These are phyloP conservation scores for Apiotrichum domesticum DNA, from an alignment of 1,284 basidiomycete genomes.

Conservation along the genomic window DNA sequence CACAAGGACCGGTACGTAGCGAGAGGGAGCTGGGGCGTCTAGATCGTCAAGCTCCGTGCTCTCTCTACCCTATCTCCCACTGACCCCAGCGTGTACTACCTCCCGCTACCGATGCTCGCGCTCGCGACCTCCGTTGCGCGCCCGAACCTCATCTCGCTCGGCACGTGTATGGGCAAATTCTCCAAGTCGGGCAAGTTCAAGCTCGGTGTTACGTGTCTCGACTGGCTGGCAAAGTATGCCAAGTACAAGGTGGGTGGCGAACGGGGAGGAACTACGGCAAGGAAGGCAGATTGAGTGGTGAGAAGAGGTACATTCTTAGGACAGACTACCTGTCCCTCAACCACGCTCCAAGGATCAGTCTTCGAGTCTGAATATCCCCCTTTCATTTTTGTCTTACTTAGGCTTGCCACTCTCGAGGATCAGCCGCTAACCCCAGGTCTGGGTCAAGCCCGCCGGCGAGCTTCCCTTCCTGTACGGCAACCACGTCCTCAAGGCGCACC, in stretches of 20 bases:
- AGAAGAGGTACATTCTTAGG: too few species aligned
- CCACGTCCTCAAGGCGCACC: conserved; percentile 95
- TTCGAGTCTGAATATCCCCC: background rate
- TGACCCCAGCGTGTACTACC: conserved; percentile 67
- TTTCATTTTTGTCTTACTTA: background rate
- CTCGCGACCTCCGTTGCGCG: conserved; percentile 86
- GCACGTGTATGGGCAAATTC: conserved; percentile 98
- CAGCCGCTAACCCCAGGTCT: conserved; percentile 60
- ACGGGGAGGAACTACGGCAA: background rate
- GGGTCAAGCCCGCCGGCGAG: conserved; percentile 99
- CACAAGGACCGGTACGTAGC: conserved; percentile 66
- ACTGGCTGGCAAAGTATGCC: conserved; percentile 91
- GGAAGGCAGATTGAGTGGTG: background rate
- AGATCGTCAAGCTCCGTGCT: background rate
- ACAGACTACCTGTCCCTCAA: too few species aligned
- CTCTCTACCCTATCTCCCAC: background rate
- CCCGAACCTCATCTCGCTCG: conserved; percentile 85
- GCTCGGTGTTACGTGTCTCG: conserved; percentile 87
- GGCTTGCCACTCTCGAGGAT: background rate
- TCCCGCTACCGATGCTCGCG: conserved; percentile 87
- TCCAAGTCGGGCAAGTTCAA: conserved; percentile 97
- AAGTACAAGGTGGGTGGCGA: conserved; percentile 77
- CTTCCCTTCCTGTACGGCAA: conserved; percentile 99
- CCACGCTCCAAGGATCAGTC: too few species aligned
- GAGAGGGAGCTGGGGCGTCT: background rate